Evolutionary conservation across 1,284 basidiomycete species (phyloP), one percentile per base, ranked within the genome.

Genomic region (Malassezia obtusa): DNA sequence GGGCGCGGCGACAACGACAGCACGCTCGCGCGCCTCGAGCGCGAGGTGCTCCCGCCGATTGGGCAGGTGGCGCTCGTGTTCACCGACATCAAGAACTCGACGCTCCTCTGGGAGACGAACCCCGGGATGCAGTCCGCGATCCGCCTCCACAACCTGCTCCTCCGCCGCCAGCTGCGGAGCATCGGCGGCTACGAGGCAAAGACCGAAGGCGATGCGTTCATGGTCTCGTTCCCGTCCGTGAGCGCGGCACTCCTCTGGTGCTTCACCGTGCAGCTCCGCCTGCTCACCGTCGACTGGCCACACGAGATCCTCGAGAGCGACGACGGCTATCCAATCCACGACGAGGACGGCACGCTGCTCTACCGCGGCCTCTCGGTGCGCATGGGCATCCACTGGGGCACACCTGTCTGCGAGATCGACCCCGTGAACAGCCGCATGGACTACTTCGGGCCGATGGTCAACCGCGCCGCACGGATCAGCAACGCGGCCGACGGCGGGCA

Each of bases 101-200:
- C 94, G 0, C 84, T 87, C 57, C 78, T 98, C 2, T 99, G 94
- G 94, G 94, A 99, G 72, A 85, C 84, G 44, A 98, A 98, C 68
- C 83, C 85, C 0, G 91, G 91, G 4, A 98, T 98, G 92, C 84
- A 86, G 39, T 85, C 87, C 0, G 91, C 92, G 1, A 94, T 96
- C 81, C 83, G 85, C 33, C 77, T 90, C 68, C 94, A 98, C 77
- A 94, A 96, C 74, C 81, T 79, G 56, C 78, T 96, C 14, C 80
- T 98, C 54, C 84, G 92, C 21, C 81, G 91, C 10, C 85, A 88
- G 62, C 77, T 98, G 38, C 83, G 92, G 28, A 80, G 87, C 48
- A 92, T 91, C 68, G 91, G 90, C 37, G 94, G 94, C 0, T 99
- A 96, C 76, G 91, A 98, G 76, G 92, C 96, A 67, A 99, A 99